These are phyloP conservation scores for Misopates orontium DNA, from an alignment of 257 asterid species.

Conservation along the genomic window DNA sequence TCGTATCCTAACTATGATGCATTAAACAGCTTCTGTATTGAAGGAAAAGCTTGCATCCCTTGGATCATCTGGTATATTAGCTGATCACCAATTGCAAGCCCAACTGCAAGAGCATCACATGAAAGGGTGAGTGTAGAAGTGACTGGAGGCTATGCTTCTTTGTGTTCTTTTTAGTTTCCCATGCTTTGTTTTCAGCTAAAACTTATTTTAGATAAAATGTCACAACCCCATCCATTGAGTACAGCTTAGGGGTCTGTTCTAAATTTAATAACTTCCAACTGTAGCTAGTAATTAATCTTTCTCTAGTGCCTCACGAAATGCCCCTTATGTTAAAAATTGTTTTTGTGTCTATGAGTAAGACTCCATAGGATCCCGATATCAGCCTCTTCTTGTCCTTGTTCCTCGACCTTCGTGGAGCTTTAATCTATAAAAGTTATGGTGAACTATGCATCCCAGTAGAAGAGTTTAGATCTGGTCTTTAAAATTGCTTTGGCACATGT, in stretches of 20 bases:
- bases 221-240: slow-evolving; percentile 2
- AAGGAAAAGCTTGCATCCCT: slow-evolving; percentile 96
- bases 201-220: not conserved
- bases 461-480: slow-evolving; percentile 10
- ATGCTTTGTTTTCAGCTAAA: not conserved
- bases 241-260: not conserved
- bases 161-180: not conserved
- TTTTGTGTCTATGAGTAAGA: not conserved
- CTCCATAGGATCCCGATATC: not conserved
- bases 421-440: not conserved
- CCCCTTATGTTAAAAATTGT: not conserved
- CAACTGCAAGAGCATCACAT: slow-evolving; percentile 90
- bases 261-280: not conserved
- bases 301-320: slow-evolving; percentile 6
- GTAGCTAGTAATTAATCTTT: slow-evolving; percentile 4
- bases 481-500: not conserved
- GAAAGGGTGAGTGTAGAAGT: slow-evolving; percentile 75
- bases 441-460: not conserved
- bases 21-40: slow-evolving; percentile 78
- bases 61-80: slow-evolving; percentile 98
- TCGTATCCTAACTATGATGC: slow-evolving; percentile 29
- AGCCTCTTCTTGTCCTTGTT: not conserved
- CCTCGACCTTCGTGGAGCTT: slow-evolving; percentile 2
- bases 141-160: slow-evolving; percentile 2
- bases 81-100: slow-evolving; percentile 99